Percentiles rank a stretch among this genome's conserved stretches.
Conservation (phyloP, 2,329 filamentous ascomycete species). For the Penicillium sp. region DNA sequence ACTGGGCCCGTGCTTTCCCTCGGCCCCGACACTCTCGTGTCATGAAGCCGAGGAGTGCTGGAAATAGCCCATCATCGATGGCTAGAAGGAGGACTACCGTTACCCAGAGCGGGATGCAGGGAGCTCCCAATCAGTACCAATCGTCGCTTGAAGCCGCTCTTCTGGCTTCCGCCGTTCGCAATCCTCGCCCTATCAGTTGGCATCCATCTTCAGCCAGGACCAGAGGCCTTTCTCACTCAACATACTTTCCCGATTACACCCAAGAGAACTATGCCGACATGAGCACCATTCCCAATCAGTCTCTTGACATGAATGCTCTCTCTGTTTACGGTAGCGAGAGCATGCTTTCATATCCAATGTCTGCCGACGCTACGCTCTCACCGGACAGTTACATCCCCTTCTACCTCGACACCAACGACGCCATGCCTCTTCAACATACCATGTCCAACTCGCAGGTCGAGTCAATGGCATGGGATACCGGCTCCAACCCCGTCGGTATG, state of each 20-base stretch:
- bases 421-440: constrained; percentile 21
- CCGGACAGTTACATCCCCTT: constrained; percentile 22
- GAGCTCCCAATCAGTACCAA: constrained; percentile 41
- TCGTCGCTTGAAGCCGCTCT: constrained; percentile 47
- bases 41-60: constrained; percentile 65
- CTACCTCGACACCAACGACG: constrained; percentile 21
- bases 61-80: constrained; percentile 63
- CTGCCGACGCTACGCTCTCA: constrained; percentile 19
- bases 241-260: constrained; percentile 20
- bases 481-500: constrained; percentile 13
- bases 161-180: constrained; percentile 38
- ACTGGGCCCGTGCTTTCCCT: constrained; percentile 49
- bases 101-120: constrained; percentile 45
- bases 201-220: constrained; percentile 60
- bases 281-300: constrained; percentile 16
- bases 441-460: constrained; percentile 29
- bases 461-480: constrained; percentile 27
- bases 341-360: constrained; percentile 25
- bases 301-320: constrained; percentile 13
- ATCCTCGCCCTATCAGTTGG: constrained; percentile 70
- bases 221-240: constrained; percentile 28
- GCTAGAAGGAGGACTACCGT: constrained; percentile 56
- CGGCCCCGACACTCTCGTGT: constrained; percentile 56
- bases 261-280: constrained; percentile 22
- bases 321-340: constrained; percentile 17